Base-by-base conservation (phyloP, 139 green algal genomes). In the Chlamydomonas sphaeroides region DNA sequence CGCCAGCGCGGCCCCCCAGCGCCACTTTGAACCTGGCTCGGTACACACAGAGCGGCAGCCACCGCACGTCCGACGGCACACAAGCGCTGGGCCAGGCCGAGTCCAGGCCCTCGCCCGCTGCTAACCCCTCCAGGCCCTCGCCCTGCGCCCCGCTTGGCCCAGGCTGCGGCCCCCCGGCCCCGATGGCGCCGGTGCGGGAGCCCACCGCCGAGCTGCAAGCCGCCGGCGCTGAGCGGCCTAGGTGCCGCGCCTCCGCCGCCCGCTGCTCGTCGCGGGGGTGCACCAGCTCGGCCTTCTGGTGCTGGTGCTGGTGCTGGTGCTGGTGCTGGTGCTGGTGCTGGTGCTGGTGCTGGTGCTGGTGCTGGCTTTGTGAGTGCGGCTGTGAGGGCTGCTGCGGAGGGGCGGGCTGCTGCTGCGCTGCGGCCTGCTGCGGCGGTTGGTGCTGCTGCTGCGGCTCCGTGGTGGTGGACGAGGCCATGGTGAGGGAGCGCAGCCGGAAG, bases 401-500 rank as follows among this genome's bases (percentile, higher is more conserved):
- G 18, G 23, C 68, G n/a, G 35, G 8, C 18, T 70, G 65, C 65
- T 70, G 65, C 35, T 70, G 14, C 35, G n/a, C n/a, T n/a, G n/a
- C n/a, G n/a, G n/a, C n/a, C n/a, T n/a, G n/a, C n/a, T n/a, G n/a
- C n/a, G n/a, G n/a, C 6, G 49, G 33, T 33, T 4, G 70, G n/a
- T 20, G 33, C 49, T 36, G 28, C 20, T 36, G 38, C 57, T 20
- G 53, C 38, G 1, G 73, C 28, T 17, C 15, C 35, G 10, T 51
- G 10, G 10, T 51, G 45, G 23, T n/a, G 21, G 14, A 17, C n/a
- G n/a, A n/a, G n/a, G n/a, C 65, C 59, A 91, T 78, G 11, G 70
- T 62, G 3, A 94, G 39, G 0, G 87, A 90, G 35, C 65, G 79
- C 35, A 90, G 65, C 15, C 92, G 73, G 42, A 84, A 82, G 59